phyloP scores from a whole-genome alignment of 768 basidiomycete genomes.

The Rhizopogon roseolus region DNA sequence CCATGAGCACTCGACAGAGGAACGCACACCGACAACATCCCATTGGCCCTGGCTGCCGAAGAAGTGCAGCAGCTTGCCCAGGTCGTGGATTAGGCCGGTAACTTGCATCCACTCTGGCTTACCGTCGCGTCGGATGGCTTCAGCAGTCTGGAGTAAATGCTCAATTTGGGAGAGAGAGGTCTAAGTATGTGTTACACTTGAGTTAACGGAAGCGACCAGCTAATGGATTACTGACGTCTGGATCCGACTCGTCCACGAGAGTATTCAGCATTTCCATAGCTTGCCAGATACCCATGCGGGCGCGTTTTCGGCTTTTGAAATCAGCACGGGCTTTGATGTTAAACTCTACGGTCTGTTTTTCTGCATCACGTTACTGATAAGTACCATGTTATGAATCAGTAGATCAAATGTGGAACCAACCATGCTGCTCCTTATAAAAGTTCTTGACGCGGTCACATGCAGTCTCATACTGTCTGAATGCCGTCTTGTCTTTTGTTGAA shows the following conservation, averaged over 20 bases:
- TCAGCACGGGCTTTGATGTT: constrained; percentile 75
- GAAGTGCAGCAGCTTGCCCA: constrained; percentile 82
- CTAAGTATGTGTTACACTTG: constrained; percentile 29
- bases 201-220: constrained; percentile 3
- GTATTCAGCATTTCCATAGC: constrained; percentile 87
- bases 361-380: constrained; percentile 29
- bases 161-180: constrained; percentile 82
- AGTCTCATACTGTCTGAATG: constrained; percentile 68
- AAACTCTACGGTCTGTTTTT: constrained; percentile 84
- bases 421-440: constrained; percentile 78
- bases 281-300: constrained; percentile 82
- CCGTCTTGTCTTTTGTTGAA: constrained; percentile 52
- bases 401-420: constrained; percentile 29
- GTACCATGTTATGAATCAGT: background rate
- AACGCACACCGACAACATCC: constrained; percentile 85
- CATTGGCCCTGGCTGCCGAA: constrained; percentile 89
- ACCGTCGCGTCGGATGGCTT: constrained; percentile 79
- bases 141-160: constrained; percentile 88
- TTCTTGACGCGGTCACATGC: constrained; percentile 76
- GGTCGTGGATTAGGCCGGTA: constrained; percentile 81
- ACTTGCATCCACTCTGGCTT: constrained; percentile 94
- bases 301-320: constrained; percentile 62
- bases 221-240: constrained; percentile 48
- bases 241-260: constrained; percentile 87
- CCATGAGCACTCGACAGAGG: background rate